Conservation (phyloP, 129 eudicot species). For the Chrysanthemum makinoi region DNA sequence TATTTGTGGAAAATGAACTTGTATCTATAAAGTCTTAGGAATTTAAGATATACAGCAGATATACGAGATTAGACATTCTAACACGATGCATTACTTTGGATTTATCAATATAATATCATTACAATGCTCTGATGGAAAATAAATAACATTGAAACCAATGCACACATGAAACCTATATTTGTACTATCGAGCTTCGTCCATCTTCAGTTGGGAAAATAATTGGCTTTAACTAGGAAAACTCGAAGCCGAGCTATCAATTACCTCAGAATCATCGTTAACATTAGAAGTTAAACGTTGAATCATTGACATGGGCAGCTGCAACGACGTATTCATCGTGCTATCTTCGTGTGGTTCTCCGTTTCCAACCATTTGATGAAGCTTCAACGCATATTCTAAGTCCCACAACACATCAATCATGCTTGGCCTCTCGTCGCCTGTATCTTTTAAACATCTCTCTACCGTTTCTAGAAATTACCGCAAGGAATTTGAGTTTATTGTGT, state of each 20-base stretch:
- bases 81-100: too few species aligned
- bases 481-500: constrained; percentile 43
- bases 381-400: constrained; percentile 61
- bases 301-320: constrained; percentile 32
- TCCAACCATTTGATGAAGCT: constrained; percentile 40
- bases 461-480: constrained; percentile 52
- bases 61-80: too few species aligned
- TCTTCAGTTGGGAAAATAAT: constrained; percentile 49
- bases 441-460: constrained; percentile 50
- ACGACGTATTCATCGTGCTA: constrained; percentile 43
- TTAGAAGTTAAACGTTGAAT: constrained; percentile 39
- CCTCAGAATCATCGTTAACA: constrained; percentile 27
- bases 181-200: constrained; percentile 49
- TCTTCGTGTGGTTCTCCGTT: constrained; percentile 36
- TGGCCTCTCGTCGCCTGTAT: constrained; percentile 60
- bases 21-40: too few species aligned
- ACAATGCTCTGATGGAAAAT: too few species aligned
- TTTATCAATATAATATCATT: too few species aligned
- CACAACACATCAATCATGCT: constrained; percentile 62
- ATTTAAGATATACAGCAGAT: too few species aligned
- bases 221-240: constrained; percentile 35
- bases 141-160: too few species aligned
- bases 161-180: too few species aligned
- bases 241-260: constrained; percentile 11
- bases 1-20: too few species aligned